Base-by-base conservation (phyloP, 257 asterid genomes). In the Nicotiana tomentosiformis region DNA sequence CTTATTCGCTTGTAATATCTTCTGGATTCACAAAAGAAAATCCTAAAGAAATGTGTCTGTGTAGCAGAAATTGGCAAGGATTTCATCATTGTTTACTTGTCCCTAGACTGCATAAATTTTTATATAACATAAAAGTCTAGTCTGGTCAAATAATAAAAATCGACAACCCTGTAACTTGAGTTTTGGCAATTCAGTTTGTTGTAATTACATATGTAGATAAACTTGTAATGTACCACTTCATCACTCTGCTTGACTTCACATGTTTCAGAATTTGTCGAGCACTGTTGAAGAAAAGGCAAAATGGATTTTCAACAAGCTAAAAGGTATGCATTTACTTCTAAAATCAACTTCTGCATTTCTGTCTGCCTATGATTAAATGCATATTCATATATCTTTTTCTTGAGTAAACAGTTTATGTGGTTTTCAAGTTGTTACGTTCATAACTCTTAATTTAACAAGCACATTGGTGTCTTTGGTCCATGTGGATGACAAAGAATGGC, bases 251-350 rank as follows among this genome's bases (percentile, higher is more conserved):
- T 74, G 80, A 51, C 60, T 76, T 76, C 80, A 51, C 83, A 72
- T 78, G 12, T 83, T 88, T 5, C 95, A 95, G 99, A 91, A 91
- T 20, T 84, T 93, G 62, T 91, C 99, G 4, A 93, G 67, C 87
- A 91, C 99, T 0, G 97, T 95, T 16, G 99, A 95, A 84, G 98
- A 95, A 90, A 95, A 93, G 90, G 99, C 99, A 12, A 95, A 94
- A 90, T 95, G 98, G 98, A 70, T 95, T 68, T 95, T 95, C 97
- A 93, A 95, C 93, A 95, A 94, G 90, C 96, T 95, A 86, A 95
- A 95, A 94, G 99, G 99, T 95, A 86, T 1, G 66, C 17, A 6
- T 10, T 14, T 74, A 15, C 80, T 76, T 76, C 46, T 7, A 58
- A 58, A 76, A 18, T 79, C 32, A 55, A 32, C 10, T 77, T 85